Percentiles rank a stretch among this genome's conserved stretches.
Conservation (phyloP, 1,284 basidiomycete genomes). For the Microbotryomycetes sp. region DNA sequence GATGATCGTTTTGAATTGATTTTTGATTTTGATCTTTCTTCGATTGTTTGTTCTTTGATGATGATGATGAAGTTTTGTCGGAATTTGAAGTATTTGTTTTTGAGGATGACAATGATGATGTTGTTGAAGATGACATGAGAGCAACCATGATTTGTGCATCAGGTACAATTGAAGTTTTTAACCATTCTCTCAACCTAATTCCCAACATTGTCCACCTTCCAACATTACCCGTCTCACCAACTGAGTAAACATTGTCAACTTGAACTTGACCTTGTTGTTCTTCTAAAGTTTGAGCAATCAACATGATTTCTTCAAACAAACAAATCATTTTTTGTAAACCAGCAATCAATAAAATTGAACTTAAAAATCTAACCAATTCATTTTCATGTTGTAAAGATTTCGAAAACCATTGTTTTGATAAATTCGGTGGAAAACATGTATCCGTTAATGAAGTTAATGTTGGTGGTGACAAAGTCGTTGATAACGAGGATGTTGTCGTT, state of each 20-base stretch:
- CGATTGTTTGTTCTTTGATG: neutral
- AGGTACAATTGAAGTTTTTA: constrained; percentile 15
- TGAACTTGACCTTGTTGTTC: constrained; percentile 3
- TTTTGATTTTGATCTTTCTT: neutral
- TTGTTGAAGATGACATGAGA: constrained; percentile 21
- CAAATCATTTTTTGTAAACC: constrained; percentile 25
- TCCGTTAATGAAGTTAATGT: constrained; percentile 50
- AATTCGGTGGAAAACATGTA: constrained; percentile 46
- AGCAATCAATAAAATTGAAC: constrained; percentile 30
- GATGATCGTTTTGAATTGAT: too few species aligned
- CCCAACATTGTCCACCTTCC: constrained; percentile 14
- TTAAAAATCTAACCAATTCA: constrained; percentile 32
- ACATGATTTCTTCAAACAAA: constrained; percentile 15
- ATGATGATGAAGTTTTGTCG: neutral
- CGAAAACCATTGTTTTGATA: constrained; percentile 30
- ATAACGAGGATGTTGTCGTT: constrained; percentile 53
- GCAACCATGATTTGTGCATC: constrained; percentile 29
- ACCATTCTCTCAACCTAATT: constrained; percentile 16
- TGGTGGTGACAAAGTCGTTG: constrained; percentile 50
- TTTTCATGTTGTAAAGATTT: constrained; percentile 32
- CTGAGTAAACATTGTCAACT: neutral
- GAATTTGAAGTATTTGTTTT: neutral
- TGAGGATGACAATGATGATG: neutral
- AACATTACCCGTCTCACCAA: neutral
- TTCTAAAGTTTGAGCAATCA: constrained; percentile 6